Conservation (phyloP, 2,329 filamentous ascomycete genomes). For the Sphaerostilbella broomeana region DNA sequence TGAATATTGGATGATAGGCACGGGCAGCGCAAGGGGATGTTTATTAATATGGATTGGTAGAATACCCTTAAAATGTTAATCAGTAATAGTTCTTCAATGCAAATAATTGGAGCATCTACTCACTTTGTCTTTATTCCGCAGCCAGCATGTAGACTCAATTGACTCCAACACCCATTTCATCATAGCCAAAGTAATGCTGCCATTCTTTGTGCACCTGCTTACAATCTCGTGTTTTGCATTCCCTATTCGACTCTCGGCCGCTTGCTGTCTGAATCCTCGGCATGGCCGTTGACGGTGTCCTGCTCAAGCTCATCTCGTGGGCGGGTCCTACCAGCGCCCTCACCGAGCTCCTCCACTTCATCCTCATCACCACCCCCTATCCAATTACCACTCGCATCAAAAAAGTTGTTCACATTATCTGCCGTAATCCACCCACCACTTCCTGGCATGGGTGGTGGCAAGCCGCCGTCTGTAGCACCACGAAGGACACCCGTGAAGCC, state of each 20-base stretch:
- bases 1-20: not conserved
- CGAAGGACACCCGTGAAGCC: constrained; percentile 50
- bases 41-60: not conserved
- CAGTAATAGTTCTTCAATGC: not conserved
- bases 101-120: not conserved
- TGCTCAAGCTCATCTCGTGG: constrained; percentile 40
- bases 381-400: constrained; percentile 77
- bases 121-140: not conserved
- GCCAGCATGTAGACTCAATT: too few relatives aligned
- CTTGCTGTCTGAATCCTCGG: constrained; percentile 40
- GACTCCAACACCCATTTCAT: too few relatives aligned
- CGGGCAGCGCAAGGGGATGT: not conserved
- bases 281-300: constrained; percentile 38
- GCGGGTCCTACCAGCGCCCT: constrained; percentile 51
- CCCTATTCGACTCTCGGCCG: constrained; percentile 38
- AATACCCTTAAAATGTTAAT: constrained; percentile 8
- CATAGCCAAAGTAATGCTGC: too few relatives aligned
- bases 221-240: too few relatives aligned
- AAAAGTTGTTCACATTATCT: constrained; percentile 80
- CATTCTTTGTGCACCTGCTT: too few relatives aligned
- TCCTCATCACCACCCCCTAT: constrained; percentile 42
- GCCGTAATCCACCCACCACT: constrained; percentile 83
- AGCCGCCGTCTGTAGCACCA: constrained; percentile 40
- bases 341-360: constrained; percentile 48
- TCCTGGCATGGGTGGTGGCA: constrained; percentile 64